Evolutionary conservation across 2,329 filamentous ascomycete species (phyloP).

Genomic region (Trichoderma oligosporum): DNA sequence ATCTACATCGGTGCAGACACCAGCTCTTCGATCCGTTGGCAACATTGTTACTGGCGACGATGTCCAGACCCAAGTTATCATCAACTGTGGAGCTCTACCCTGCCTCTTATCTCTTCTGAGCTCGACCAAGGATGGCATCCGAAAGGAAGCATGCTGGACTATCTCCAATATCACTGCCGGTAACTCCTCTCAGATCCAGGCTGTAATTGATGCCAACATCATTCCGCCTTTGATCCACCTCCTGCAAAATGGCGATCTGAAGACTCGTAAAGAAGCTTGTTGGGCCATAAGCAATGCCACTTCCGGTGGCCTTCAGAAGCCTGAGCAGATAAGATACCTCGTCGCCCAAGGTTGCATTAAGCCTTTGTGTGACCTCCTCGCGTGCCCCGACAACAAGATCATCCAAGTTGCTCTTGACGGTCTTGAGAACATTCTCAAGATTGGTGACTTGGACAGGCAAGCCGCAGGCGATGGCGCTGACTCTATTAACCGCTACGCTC

Average conservation of each 20-base stretch:
- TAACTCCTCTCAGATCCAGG: conserved; percentile 95
- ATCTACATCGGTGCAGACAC: conserved; percentile 96
- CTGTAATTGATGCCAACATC: conserved; percentile 94
- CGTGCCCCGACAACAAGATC: conserved; percentile 99
- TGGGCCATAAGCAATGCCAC: conserved; percentile 99
- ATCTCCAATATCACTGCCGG: conserved; percentile 99
- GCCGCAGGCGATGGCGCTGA: conserved; percentile 69
- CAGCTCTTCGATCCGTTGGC: conserved; percentile 91
- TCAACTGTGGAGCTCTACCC: conserved; percentile 92
- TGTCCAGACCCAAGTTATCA: conserved; percentile 98
- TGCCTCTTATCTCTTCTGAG: conserved; percentile 90
- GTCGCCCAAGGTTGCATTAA: conserved; percentile 94
- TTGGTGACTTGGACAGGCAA: conserved; percentile 97
- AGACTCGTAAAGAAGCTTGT: conserved; percentile 98
- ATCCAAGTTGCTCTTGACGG: conserved; percentile 98
- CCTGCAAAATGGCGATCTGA: conserved; percentile 93
- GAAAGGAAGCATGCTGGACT: conserved; percentile 99
- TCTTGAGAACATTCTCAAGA: conserved; percentile 98
- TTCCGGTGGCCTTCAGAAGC: conserved; percentile 95
- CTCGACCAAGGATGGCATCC: conserved; percentile 97
- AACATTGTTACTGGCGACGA: conserved; percentile 99
- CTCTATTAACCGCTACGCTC: conserved; percentile 89
- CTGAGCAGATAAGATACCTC: conserved; percentile 95
- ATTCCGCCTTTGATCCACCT: conserved; percentile 95
- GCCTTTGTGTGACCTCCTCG: conserved; percentile 89